phyloP scores from a whole-genome alignment of 78 protist genomes.

The Dictyostelium citrinum region DNA sequence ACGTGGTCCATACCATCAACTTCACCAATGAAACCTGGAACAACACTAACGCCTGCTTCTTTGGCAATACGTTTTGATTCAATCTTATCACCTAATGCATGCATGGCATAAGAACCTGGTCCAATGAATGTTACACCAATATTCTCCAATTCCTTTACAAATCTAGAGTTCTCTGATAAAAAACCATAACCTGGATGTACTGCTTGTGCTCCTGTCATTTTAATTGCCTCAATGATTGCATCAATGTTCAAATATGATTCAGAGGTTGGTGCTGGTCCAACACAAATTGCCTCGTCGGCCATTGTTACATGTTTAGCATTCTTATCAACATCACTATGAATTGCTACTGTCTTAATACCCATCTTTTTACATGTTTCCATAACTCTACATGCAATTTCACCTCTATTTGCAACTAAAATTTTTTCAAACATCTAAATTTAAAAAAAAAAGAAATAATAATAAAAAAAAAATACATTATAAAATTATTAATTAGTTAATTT shows the following conservation, averaged over 20 bases:
- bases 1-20: slow-evolving; percentile 79
- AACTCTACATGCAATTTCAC: slow-evolving; percentile 99
- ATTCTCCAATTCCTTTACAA: slow-evolving; percentile 70
- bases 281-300: slow-evolving; percentile 92
- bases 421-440: slow-evolving; percentile 83
- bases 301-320: slow-evolving; percentile 82
- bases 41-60: slow-evolving; percentile 90
- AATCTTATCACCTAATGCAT: slow-evolving; percentile 97
- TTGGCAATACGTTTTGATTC: slow-evolving; percentile 91
- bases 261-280: slow-evolving; percentile 93
- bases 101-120: slow-evolving; percentile 90
- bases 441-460: not conserved
- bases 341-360: slow-evolving; percentile 98
- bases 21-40: slow-evolving; percentile 94
- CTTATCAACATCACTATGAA: slow-evolving; percentile 94
- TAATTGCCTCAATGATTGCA: slow-evolving; percentile 87
- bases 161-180: slow-evolving; percentile 93
- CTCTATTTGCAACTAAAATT: slow-evolving; percentile 97
- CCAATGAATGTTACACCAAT: slow-evolving; percentile 76
- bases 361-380: slow-evolving; percentile 89
- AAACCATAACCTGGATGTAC: slow-evolving; percentile 99
- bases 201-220: slow-evolving; percentile 93
- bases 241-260: slow-evolving; percentile 92
- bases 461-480: no score
- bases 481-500: no score